phyloP scores from a whole-genome alignment of 805 yeast species.

The Saccharomycopsis javanensis region DNA sequence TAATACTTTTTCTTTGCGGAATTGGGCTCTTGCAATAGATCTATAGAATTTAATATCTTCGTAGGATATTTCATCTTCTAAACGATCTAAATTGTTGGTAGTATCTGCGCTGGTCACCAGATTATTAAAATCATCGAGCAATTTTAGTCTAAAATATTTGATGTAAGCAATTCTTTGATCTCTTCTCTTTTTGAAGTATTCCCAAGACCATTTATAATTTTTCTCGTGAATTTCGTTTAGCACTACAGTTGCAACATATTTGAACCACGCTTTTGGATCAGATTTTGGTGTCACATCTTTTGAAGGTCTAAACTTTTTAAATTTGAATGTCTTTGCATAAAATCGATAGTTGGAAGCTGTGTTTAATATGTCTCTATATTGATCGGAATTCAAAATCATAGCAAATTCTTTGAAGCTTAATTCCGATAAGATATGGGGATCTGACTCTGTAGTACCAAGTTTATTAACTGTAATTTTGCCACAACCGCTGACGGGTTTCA shows the following conservation, averaged over 20 bases:
- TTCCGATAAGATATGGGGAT: slow-evolving; percentile 65
- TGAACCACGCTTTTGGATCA: slow-evolving; percentile 73
- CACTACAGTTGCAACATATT: slow-evolving; percentile 70
- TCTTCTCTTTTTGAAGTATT: slow-evolving; percentile 55
- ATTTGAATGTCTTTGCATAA: slow-evolving; percentile 66
- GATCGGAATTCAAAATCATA: slow-evolving; percentile 74
- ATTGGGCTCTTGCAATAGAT: slow-evolving; percentile 61
- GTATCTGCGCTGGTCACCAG: slow-evolving; percentile 21
- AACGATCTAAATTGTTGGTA: slow-evolving; percentile 27
- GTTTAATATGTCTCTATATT: slow-evolving; percentile 72
- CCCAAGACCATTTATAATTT: slow-evolving; percentile 86
- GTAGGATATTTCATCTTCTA: slow-evolving; percentile 43
- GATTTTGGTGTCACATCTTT: slow-evolving; percentile 34
- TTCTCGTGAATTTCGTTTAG: slow-evolving; percentile 71
- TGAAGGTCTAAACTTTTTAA: slow-evolving; percentile 59
- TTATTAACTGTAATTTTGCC: slow-evolving; percentile 81
- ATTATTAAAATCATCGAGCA: slow-evolving; percentile 29
- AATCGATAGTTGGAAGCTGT: slow-evolving; percentile 76
- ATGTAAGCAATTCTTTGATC: slow-evolving; percentile 65
- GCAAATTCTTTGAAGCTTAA: slow-evolving; percentile 82
- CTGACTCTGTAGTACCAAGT: slow-evolving; percentile 54
- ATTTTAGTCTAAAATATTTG: slow-evolving; percentile 51
- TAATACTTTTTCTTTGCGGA: slow-evolving; percentile 41
- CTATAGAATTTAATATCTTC: slow-evolving; percentile 85
- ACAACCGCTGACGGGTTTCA: slow-evolving; percentile 81